Conservation (phyloP, 768 basidiomycete species). For the Phylloporus rhodoxanthus region DNA sequence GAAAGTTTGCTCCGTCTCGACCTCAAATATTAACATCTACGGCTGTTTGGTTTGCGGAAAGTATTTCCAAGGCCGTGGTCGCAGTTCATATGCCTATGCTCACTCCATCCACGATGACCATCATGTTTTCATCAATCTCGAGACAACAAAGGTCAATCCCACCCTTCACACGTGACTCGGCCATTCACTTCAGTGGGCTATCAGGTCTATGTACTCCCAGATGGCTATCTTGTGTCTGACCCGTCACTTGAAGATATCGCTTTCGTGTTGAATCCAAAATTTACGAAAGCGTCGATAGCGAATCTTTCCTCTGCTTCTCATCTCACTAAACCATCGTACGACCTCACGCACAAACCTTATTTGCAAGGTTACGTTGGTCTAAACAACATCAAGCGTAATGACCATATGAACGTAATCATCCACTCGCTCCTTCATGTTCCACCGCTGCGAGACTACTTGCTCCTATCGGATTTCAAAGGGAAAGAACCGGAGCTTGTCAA, state of each 20-base stretch:
- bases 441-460: conserved; percentile 81
- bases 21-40: conserved; percentile 96
- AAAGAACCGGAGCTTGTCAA: conserved; percentile 84
- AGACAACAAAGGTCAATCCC: conserved; percentile 69
- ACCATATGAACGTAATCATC: conserved; percentile 96
- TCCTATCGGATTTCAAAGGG: conserved; percentile 66
- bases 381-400: conserved; percentile 96
- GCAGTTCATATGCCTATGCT: conserved; percentile 89
- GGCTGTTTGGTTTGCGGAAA: conserved; percentile 97
- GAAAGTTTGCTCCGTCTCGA: conserved; percentile 94
- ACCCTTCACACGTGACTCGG: conserved; percentile 14
- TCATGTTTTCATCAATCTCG: conserved; percentile 95
- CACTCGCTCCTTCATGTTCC: conserved; percentile 88
- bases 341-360: conserved; percentile 76
- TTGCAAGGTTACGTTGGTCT: conserved; percentile 91
- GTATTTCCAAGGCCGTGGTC: conserved; percentile 96
- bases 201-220: conserved; percentile 94
- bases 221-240: conserved; percentile 94
- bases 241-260: conserved; percentile 95
- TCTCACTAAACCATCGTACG: conserved; percentile 73
- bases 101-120: conserved; percentile 98
- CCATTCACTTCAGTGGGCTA: conserved; percentile 13
- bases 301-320: conserved; percentile 53
- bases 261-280: conserved; percentile 84
- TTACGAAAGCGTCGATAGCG: conserved; percentile 54